These are phyloP conservation scores for Biscutella auriculata DNA, from an alignment of 441 rosid species.

Conservation along the genomic window DNA sequence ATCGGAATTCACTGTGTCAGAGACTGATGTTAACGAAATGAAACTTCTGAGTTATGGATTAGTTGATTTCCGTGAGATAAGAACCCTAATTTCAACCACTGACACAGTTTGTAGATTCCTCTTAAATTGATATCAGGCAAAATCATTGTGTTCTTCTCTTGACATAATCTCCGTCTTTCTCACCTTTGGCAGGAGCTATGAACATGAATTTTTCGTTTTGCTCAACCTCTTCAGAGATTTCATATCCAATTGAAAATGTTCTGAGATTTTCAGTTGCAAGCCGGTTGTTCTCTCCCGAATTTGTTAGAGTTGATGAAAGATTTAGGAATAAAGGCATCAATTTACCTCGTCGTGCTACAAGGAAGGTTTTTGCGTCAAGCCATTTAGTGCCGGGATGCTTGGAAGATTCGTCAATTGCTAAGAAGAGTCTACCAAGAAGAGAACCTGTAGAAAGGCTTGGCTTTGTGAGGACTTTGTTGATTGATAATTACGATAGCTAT, in stretches of 20 bases:
- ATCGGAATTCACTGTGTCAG: background rate
- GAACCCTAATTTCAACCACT: background rate
- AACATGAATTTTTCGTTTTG: conserved; percentile 38
- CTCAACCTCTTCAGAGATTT: conserved; percentile 31
- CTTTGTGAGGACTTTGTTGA: conserved; percentile 70
- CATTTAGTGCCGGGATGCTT: conserved; percentile 38
- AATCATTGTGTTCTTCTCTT: background rate
- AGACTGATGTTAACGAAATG: background rate
- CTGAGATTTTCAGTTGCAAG: conserved; percentile 16
- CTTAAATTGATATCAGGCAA: background rate
- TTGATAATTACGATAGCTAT: conserved; percentile 94
- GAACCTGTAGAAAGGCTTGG: conserved; percentile 41
- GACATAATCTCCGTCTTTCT: background rate
- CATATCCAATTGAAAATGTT: conserved; percentile 32
- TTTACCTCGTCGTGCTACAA: conserved; percentile 20
- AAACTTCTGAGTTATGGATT: background rate
- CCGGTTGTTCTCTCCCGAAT: conserved; percentile 18
- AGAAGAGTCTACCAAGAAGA: conserved; percentile 28
- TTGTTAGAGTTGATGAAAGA: conserved; percentile 22
- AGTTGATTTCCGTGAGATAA: background rate
- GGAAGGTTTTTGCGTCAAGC: conserved; percentile 28
- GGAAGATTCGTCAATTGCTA: conserved; percentile 36
- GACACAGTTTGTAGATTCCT: no score
- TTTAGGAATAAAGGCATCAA: conserved; percentile 21
- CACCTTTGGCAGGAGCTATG: conserved; percentile 19